phyloP scores from a whole-genome alignment of 371 early-diverging fungal genomes.

The Lichtheimia ornata region DNA sequence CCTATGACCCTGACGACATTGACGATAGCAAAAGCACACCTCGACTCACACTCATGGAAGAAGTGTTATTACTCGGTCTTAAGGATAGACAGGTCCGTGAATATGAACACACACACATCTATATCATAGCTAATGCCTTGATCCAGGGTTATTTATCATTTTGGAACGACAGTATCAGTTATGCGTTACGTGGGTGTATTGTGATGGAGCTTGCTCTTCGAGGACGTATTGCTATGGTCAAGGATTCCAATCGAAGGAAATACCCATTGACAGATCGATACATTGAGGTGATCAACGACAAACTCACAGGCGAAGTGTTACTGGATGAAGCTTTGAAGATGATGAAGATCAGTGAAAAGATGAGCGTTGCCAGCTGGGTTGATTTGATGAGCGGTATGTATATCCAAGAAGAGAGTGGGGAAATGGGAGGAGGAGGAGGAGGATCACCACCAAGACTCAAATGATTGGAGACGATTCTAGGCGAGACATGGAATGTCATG shows the following conservation, averaged over 20 bases:
- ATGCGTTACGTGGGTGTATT: conserved; percentile 93
- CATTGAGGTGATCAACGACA: conserved; percentile 82
- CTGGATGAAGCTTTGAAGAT: conserved; percentile 92
- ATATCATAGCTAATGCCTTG: neutral
- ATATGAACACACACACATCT: neutral
- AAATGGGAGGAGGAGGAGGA: neutral
- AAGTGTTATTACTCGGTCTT: conserved; percentile 88
- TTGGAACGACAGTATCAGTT: conserved; percentile 98
- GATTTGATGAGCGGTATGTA: conserved; percentile 93
- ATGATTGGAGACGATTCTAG: conserved; percentile 38
- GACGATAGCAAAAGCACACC: conserved; percentile 70
- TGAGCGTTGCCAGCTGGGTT: conserved; percentile 92
- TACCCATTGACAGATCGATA: conserved; percentile 78
- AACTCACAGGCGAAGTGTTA: conserved; percentile 91
- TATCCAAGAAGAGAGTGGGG: neutral
- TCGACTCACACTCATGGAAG: conserved; percentile 90
- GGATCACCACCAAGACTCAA: neutral
- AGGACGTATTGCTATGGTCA: conserved; percentile 83
- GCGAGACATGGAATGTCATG: conserved; percentile 97
- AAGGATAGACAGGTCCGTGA: conserved; percentile 87
- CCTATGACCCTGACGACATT: conserved; percentile 52
- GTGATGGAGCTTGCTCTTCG: conserved; percentile 94
- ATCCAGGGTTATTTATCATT: conserved; percentile 90
- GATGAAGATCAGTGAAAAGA: conserved; percentile 75
- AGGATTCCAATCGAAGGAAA: conserved; percentile 82